Evolutionary conservation across 495 filamentous ascomycete species (phyloP), one percentile per base, ranked within the genome.

Genomic region (Penicillium verhagenii): DNA sequence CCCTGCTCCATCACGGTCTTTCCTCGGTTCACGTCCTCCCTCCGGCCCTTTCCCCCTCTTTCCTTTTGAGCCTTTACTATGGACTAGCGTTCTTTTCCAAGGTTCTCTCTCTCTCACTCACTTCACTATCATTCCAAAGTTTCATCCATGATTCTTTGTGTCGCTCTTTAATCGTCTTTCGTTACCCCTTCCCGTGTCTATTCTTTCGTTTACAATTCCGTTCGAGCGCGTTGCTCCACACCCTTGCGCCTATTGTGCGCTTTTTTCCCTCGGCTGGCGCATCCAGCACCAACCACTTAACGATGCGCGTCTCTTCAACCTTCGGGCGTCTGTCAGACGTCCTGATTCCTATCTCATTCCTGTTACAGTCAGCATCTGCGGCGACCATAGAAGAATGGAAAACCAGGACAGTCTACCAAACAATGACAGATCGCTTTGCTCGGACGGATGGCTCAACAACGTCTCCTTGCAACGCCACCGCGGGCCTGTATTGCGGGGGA

Each of bases 341-440:
- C 31, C 18, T 39, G 7, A 3, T 50, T 50, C 4, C 5, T 5
- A 21, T 38, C 23, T 24, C 23, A 26, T 33, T 23, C n/a, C 8
- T 53, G 0, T 46, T 45, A 2, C 19, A 28, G 11, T 16, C 28
- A 28, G 14, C 47, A 8, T 54, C 51, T 10, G 65, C 68, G 16
- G 72, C 68, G 25, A 38, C 44, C 23, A 66, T 48, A 14, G 42
- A 58, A 2, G 72, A 74, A 47, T 88, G 85, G 85, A 78, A 82
- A 31, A 66, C 74, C 39, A 76, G 82, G 54, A 82, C 81, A n/a
- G 83, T 91, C 52, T 92, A 91, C 61, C 88, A 90, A 63, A 81
- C 88, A 29, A 75, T 92, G 53, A 90, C 87, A 5, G 89, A 92
- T 64, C 79, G 90, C 5, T 87, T 91, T 50, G 87, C 87, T 21